Evolutionary conservation across 2,329 filamentous ascomycete genomes (phyloP).

Genomic region (Fusarium lyarnte): DNA sequence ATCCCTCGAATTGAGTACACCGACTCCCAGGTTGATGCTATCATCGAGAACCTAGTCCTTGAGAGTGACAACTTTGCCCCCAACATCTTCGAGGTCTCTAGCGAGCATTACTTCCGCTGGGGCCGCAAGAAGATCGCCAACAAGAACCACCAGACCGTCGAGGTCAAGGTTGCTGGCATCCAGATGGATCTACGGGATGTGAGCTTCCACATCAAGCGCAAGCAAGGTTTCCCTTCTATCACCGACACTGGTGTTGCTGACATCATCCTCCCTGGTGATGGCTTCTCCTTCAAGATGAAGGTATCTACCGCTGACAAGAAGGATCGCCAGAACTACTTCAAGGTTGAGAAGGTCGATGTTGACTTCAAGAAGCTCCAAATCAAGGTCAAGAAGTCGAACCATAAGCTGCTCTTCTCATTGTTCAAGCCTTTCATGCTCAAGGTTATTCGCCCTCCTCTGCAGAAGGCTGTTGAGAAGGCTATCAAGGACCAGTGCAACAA

Average conservation of each 20-base stretch:
- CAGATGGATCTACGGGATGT: conserved; percentile 94
- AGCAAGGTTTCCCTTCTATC: conserved; percentile 89
- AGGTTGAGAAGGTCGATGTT: conserved; percentile 88
- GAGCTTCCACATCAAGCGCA: conserved; percentile 94
- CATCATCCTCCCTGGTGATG: conserved; percentile 85
- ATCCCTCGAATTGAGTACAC: conserved; percentile 94
- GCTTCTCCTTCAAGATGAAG: conserved; percentile 91
- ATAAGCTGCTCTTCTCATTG: conserved; percentile 88
- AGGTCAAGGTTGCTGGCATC: conserved; percentile 86
- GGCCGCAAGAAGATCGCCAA: conserved; percentile 87
- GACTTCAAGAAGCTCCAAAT: conserved; percentile 84
- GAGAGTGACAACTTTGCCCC: conserved; percentile 98
- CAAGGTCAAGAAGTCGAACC: conserved; percentile 93
- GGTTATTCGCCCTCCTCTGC: conserved; percentile 82
- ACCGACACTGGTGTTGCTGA: conserved; percentile 90
- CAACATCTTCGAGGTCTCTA: conserved; percentile 87
- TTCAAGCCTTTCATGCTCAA: conserved; percentile 90
- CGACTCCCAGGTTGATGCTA: conserved; percentile 83
- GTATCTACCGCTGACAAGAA: conserved; percentile 81
- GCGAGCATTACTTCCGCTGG: conserved; percentile 95
- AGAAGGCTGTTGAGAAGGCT: conserved; percentile 89
- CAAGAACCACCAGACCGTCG: conserved; percentile 82
- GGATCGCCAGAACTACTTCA: conserved; percentile 88
- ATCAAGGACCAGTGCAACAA: conserved; percentile 85
- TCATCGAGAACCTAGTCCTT: conserved; percentile 93